Conservation (phyloP, 371 early-diverging fungal genomes). For the Nematocida sp. region DNA sequence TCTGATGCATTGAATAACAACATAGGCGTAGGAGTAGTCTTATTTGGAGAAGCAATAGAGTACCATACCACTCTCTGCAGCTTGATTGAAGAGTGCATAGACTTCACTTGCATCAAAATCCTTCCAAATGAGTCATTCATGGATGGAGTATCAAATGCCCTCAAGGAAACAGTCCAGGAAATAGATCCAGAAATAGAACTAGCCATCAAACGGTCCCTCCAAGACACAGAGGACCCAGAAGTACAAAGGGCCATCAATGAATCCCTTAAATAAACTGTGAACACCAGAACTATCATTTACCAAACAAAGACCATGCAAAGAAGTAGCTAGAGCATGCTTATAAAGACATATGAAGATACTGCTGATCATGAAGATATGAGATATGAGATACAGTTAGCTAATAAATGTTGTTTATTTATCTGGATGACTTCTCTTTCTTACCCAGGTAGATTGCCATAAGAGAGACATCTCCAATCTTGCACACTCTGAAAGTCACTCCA, state of each 20-base stretch:
- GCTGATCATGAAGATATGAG: neutral
- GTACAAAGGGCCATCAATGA: conserved; percentile 20
- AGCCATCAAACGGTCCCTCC: conserved; percentile 35
- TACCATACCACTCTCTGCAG: conserved; percentile 56
- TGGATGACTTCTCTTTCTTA: conserved; percentile 98
- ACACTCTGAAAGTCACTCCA: conserved; percentile 99
- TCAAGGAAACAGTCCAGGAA: conserved; percentile 34
- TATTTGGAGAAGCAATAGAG: conserved; percentile 83
- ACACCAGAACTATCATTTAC: conserved; percentile 1
- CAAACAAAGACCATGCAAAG: too few relatives aligned
- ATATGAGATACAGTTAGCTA: neutral
- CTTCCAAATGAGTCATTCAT: conserved; percentile 24
- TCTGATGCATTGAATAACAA: conserved; percentile 92
- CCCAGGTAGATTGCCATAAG: conserved; percentile 96
- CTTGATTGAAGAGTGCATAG: conserved; percentile 19
- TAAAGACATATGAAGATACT: neutral
- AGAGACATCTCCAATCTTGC: conserved; percentile 98
- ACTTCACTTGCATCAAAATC: conserved; percentile 27
- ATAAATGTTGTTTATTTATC: conserved; percentile 66
- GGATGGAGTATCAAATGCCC: conserved; percentile 13
- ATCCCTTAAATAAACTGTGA: conserved; percentile 10
- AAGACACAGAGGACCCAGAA: conserved; percentile 44
- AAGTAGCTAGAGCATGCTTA: too few relatives aligned
- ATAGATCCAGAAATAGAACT: conserved; percentile 47
- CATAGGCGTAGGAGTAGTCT: conserved; percentile 82